A percentile compares a stretch with the other conserved stretches of the same genome.
These are phyloP conservation scores for Oehlia diaphana DNA, from an alignment of 192 early-diverging fungal species.

Conservation along the genomic window DNA sequence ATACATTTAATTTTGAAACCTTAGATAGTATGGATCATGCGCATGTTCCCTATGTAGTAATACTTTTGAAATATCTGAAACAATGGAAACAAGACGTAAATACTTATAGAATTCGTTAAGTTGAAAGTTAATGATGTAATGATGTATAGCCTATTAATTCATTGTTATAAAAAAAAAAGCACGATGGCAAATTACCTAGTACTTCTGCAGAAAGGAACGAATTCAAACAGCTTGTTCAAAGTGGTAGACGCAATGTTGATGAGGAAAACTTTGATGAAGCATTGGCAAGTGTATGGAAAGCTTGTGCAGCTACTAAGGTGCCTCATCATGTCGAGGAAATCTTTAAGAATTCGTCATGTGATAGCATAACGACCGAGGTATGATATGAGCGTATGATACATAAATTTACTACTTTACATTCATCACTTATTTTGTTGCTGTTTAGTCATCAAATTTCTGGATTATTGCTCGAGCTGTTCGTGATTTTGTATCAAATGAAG, in stretches of 20 bases:
- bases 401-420: neutral
- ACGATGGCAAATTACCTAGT: conserved; percentile 60
- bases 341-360: conserved; percentile 55
- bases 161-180: conserved; percentile 31
- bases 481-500: conserved; percentile 76
- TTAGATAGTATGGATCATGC: conserved; percentile 69
- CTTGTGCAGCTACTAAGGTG: conserved; percentile 57
- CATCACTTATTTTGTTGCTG: conserved; percentile 11
- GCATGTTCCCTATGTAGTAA: conserved; percentile 84
- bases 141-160: neutral
- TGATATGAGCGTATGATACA: neutral
- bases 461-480: conserved; percentile 74
- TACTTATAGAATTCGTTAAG: neutral
- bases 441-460: conserved; percentile 79
- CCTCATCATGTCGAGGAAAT: conserved; percentile 49
- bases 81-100: conserved; percentile 68
- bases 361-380: conserved; percentile 56
- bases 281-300: conserved; percentile 59
- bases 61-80: conserved; percentile 77
- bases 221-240: conserved; percentile 62
- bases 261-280: conserved; percentile 95
- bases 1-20: conserved; percentile 65
- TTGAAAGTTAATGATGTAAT: neutral
- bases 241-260: conserved; percentile 58
- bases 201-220: conserved; percentile 62